Evolutionary conservation across 441 rosid genomes (phyloP).

Genomic region (Rhodomyrtus psidioides): DNA sequence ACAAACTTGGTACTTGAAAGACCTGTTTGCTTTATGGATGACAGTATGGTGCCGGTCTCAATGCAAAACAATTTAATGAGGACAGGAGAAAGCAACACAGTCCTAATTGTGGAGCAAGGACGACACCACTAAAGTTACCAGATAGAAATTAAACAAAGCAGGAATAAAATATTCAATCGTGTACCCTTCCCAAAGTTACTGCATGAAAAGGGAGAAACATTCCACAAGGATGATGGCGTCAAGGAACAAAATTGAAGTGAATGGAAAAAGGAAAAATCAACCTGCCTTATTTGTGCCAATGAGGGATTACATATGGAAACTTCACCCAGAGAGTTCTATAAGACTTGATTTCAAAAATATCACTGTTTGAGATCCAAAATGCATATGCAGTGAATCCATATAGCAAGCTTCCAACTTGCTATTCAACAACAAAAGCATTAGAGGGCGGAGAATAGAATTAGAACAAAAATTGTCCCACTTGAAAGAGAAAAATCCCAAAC

Average conservation of each 20-base stretch:
- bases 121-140: neutral
- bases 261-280: neutral
- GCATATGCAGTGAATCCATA: neutral
- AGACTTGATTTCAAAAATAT: neutral
- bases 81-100: neutral
- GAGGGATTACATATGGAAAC: neutral
- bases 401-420: neutral
- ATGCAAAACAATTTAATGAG: neutral
- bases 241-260: neutral
- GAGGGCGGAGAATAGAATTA: neutral
- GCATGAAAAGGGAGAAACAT: neutral
- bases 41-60: neutral
- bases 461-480: neutral
- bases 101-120: neutral
- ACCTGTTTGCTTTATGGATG: neutral
- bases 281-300: neutral
- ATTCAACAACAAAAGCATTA: neutral
- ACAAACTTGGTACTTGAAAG: neutral
- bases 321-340: too few species aligned
- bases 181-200: neutral
- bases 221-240: neutral
- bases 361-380: neutral
- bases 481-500: neutral
- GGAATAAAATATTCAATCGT: neutral
- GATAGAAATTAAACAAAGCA: neutral